Conservation (phyloP, 2,329 filamentous ascomycete species). For the Fusarium scirpi region DNA sequence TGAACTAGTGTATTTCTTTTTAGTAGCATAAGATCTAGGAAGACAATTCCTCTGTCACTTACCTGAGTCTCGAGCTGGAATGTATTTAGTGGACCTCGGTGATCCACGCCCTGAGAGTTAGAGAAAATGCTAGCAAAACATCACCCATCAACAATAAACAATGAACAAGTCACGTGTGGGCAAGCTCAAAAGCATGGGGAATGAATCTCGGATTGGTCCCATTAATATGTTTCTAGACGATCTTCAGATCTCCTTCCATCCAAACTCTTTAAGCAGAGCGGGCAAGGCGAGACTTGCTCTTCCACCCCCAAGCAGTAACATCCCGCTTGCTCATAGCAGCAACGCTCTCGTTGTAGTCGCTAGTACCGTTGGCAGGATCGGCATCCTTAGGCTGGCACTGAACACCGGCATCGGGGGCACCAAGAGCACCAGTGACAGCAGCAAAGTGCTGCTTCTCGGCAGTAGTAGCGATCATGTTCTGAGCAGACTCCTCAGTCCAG, state of each 20-base stretch:
- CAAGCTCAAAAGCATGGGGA: background rate
- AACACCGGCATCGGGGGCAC: conserved; percentile 25
- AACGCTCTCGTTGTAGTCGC: conserved; percentile 51
- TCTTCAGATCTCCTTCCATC: background rate
- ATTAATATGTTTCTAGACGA: background rate
- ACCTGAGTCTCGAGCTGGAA: accelerated
- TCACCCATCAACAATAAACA: background rate
- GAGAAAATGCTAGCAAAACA: background rate
- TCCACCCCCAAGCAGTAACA: conserved; percentile 33
- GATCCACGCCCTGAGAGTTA: background rate
- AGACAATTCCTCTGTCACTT: background rate
- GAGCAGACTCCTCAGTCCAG: conserved; percentile 51
- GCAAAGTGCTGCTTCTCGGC: conserved; percentile 52
- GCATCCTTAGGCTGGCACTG: conserved; percentile 53
- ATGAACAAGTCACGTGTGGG: background rate
- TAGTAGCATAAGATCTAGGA: too few relatives aligned
- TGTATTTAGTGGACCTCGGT: accelerated
- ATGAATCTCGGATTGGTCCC: background rate
- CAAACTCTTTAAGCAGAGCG: conserved; percentile 17
- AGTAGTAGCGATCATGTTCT: conserved; percentile 56
- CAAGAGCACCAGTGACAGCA: conserved; percentile 46
- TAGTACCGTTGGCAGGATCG: conserved; percentile 56
- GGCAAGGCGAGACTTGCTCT: conserved; percentile 29
- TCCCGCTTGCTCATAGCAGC: conserved; percentile 39
- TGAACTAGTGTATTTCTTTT: too few relatives aligned